Percentiles rank a stretch among this genome's conserved stretches.
Conservation (phyloP, 495 filamentous ascomycete genomes). For the Lineolata rhizophorae region DNA sequence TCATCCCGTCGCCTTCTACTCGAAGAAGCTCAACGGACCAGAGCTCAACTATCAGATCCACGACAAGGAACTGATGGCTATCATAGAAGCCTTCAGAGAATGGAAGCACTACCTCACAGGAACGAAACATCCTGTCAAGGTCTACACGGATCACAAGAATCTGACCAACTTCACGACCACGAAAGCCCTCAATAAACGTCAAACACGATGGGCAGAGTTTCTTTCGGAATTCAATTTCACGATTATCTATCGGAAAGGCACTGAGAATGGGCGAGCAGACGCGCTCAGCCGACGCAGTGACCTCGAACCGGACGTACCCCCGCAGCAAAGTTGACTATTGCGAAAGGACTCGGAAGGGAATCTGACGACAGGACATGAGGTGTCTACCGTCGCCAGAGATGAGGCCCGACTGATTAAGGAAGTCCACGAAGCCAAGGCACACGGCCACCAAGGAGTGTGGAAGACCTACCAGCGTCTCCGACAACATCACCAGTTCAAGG, state of each 20-base stretch:
- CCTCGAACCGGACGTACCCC: not conserved
- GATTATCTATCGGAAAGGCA: constrained; percentile 4
- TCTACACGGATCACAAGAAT: constrained; percentile 9
- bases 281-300: constrained; percentile 1
- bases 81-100: constrained; percentile 8
- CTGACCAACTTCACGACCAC: constrained; percentile 5
- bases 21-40: constrained; percentile 7
- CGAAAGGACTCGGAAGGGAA: not conserved
- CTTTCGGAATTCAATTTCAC: constrained; percentile 8
- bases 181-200: constrained; percentile 2
- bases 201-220: constrained; percentile 5
- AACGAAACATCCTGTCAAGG: constrained; percentile 1
- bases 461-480: not conserved
- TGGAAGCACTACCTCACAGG: constrained; percentile 9
- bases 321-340: not conserved
- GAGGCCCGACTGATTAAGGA: too few species aligned
- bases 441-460: not conserved
- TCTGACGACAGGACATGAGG: too few species aligned
- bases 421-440: too few species aligned
- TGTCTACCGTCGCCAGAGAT: too few species aligned
- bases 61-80: constrained; percentile 13
- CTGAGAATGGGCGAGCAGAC: not conserved
- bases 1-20: constrained; percentile 10
- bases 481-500: not conserved
- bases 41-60: constrained; percentile 11